Base-by-base conservation (phyloP, 192 early-diverging fungal species). In the Thamnidium elegans region DNA sequence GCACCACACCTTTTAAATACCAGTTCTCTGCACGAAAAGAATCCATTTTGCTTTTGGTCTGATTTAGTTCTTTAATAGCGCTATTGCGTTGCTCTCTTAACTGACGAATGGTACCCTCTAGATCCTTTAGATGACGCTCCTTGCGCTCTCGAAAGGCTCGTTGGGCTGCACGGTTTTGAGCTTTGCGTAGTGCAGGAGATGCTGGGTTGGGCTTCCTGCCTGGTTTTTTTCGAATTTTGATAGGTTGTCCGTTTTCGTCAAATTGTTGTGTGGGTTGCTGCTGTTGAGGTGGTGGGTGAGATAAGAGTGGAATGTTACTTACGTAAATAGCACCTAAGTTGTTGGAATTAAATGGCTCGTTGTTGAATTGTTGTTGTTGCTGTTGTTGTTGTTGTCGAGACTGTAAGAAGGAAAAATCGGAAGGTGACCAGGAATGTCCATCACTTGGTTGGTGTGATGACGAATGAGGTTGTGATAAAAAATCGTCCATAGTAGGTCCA, bases 111-210 rank as follows among this genome's bases (percentile, higher is more conserved):
- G 84, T 81, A 44, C 80, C 83, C 73, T 95, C 93, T 6, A 95
- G 76, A 9, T 87, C 81, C 54, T 83, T 75, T 17, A 94, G 74
- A 65, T 95, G 90, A 30, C 84, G 81, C 62, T 93, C 87, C 63
- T 90, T 92, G 55, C 93, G 84, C 69, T 95, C 92, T 61, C 93
- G 87, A 68, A 95, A 95, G 2, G 93, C 93, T 11, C 93, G 78
- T 77, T 95, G 93, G 0, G 93, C 93, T 4, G 90, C 92, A 11
- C 93, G 81, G 72, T 95, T 95, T 73, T 95, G 93, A 13, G 88
- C 91, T 31, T 86, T 86, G 7, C 84, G 71, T 32, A 83, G 65
- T 21, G 81, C 84, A n/a, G 84, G 81, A 5, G 81, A 83, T 19
- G 81, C 81, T 48, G 84, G 84, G 39, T 83, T 81, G 17, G 84